Base-by-base conservation (phyloP, 441 rosid species). In the Rhodomyrtus psidioides region DNA sequence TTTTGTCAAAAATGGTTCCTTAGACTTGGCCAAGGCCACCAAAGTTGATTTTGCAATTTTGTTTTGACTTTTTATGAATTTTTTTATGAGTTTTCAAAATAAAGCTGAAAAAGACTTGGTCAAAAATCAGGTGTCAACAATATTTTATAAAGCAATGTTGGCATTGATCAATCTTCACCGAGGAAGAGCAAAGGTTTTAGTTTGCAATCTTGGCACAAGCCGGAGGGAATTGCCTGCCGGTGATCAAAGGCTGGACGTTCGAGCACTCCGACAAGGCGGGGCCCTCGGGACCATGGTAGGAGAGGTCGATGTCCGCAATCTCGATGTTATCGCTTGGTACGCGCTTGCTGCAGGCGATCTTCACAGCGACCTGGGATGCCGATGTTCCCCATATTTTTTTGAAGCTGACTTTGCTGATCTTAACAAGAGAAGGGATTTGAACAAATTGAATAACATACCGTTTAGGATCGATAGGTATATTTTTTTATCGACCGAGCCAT, bases 401-500 rank as follows among this genome's bases (percentile, higher is more conserved):
- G 83, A 85, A 85, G 75, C 55, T 55, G 27, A 85, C 65, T 55
- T 85, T 75, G 74, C 70, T 74, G n/a, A 85, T 42, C 70, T 74
- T 76, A 15, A 85, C 39, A 7, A 16, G 55, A 5, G 83, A 85
- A 10, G 83, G 75, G 34, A 15, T 3, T 83, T 85, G 83, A 19
- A 55, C 39, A 51, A 28, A 53, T 62, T 44, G 26, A 34, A 65
- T 10, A 5, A 70, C 79, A 39, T 2, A 39, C 79, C 12, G 15
- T 19, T 70, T 21, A 70, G 49, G n/a, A 46, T 49, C 16, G 49
- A 39, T 12, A 19, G 19, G 26, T 21, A 70, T 1, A 70, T 5
- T 49, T 12, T n/a, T 70, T 34, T 19, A 70, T 10, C n/a, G 7
- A 21, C 12, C 10, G 79, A 6, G 49, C 9, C 9, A 70, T 21